Conservation (phyloP, 305 asterid species). For the Fraxinus sp. region DNA sequence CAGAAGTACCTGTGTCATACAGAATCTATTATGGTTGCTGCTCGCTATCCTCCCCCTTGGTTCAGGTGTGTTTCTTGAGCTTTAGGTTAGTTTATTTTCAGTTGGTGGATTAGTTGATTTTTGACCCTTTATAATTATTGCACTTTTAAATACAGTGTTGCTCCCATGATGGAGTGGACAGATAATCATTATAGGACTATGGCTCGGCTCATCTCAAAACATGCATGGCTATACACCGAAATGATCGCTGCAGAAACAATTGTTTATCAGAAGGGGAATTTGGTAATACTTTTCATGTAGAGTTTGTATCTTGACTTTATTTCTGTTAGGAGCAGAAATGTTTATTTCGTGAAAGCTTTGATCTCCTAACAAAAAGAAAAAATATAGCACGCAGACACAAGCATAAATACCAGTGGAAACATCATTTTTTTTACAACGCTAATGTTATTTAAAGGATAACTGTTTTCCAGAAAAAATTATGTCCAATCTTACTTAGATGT, state of each 20-base stretch:
- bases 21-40: slow-evolving; percentile 58
- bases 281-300: slow-evolving; percentile 52
- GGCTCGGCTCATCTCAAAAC: slow-evolving; percentile 80
- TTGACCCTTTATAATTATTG: slow-evolving; percentile 1
- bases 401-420: not conserved
- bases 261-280: slow-evolving; percentile 71
- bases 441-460: not conserved
- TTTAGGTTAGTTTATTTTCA: not conserved
- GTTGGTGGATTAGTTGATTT: slow-evolving; percentile 9
- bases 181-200: slow-evolving; percentile 86
- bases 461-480: not conserved
- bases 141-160: slow-evolving; percentile 55
- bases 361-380: slow-evolving; percentile 4
- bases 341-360: not conserved
- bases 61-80: slow-evolving; percentile 59
- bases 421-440: not conserved
- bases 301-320: not conserved
- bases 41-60: slow-evolving; percentile 75
- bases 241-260: slow-evolving; percentile 98
- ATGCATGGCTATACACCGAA: slow-evolving; percentile 89
- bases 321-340: not conserved
- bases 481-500: not conserved
- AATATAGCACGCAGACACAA: not conserved
- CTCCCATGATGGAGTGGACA: slow-evolving; percentile 96
- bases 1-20: slow-evolving; percentile 44